Base-by-base conservation (phyloP, 768 basidiomycete species). In the Agaricus subrufescens region DNA sequence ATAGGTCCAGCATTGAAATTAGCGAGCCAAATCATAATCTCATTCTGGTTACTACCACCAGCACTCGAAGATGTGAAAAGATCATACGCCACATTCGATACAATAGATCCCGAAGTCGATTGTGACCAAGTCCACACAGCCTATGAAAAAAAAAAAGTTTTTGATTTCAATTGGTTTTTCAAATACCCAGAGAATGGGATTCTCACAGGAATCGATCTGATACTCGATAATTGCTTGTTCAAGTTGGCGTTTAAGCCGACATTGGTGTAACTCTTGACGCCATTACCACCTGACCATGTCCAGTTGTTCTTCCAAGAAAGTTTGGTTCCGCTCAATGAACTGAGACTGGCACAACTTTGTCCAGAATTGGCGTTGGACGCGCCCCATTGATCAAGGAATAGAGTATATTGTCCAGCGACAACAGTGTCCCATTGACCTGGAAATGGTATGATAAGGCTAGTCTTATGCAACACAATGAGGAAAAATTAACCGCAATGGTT, bases 11-110 rank as follows among this genome's bases (percentile, higher is more conserved):
- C 77, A 59, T 80, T 79, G 71, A 67, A 75, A 62, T 78, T 82
- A 0, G 74, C 83, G 12, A 86, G 75, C 86, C 85, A 86, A 57
- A 87, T 67, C 85, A 87, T 87, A 61, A 86, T 74, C 57, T 77
- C 76, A 54, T 76, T 75, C 29, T 67, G 70, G 51, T 75, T 75
- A 39, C 73, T 66, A 31, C 84, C 84, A 1, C 78, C 78, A 37
- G 80, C 42, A 4, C 70, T 69, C 57, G 62, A 62, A 2, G 85
- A 79, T 0, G 85, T 87, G 73, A 87, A 88, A 1, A 87, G 57
- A 59, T 87, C 86, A 57, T 76, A 87, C 5, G 85, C 82, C 27
- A 85, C 74, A 54, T 87, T 75, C 0, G 80, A 76, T 26, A 82
- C 77, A 55, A 82, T 67, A 1, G 64, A 65, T 4, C 71, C 76